These are phyloP conservation scores for Microstroma glucosiphilum DNA, from an alignment of 1,284 basidiomycete species.

Conservation along the genomic window DNA sequence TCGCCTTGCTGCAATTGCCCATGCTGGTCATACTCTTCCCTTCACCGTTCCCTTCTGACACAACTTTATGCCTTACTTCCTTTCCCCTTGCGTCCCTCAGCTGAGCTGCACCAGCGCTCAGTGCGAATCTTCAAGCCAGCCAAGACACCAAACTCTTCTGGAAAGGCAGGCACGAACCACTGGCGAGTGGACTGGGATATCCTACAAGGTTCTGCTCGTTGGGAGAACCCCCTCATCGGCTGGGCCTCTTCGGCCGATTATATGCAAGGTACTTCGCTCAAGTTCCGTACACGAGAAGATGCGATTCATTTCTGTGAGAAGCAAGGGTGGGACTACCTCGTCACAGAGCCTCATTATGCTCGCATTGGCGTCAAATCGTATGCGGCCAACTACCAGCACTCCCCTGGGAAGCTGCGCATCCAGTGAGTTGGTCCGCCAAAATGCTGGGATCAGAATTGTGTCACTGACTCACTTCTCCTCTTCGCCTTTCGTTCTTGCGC, in stretches of 20 bases:
- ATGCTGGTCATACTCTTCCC: neutral
- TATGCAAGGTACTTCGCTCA: constrained; percentile 83
- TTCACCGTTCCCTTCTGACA: neutral
- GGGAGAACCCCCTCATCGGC: constrained; percentile 99
- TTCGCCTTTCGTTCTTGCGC: no score
- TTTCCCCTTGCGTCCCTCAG: constrained; percentile 53
- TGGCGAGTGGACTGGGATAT: constrained; percentile 96
- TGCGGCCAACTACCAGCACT: constrained; percentile 72
- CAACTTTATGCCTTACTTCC: neutral
- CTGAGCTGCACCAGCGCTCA: constrained; percentile 73
- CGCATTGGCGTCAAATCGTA: constrained; percentile 68
- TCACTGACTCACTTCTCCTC: no score
- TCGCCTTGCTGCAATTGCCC: neutral
- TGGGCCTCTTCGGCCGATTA: constrained; percentile 90
- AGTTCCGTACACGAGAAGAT: constrained; percentile 83
- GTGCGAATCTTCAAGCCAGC: constrained; percentile 92
- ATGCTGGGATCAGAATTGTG: no score
- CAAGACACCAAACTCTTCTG: constrained; percentile 91
- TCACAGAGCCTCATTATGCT: constrained; percentile 52
- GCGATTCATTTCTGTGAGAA: constrained; percentile 82
- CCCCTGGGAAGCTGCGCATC: constrained; percentile 73
- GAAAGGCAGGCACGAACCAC: constrained; percentile 70
- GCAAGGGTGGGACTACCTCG: constrained; percentile 51
- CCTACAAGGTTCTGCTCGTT: constrained; percentile 77
- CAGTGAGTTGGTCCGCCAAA: neutral